Conservation (phyloP, 1,139 yeast genomes). For the Lizanozyma gosingica region DNA sequence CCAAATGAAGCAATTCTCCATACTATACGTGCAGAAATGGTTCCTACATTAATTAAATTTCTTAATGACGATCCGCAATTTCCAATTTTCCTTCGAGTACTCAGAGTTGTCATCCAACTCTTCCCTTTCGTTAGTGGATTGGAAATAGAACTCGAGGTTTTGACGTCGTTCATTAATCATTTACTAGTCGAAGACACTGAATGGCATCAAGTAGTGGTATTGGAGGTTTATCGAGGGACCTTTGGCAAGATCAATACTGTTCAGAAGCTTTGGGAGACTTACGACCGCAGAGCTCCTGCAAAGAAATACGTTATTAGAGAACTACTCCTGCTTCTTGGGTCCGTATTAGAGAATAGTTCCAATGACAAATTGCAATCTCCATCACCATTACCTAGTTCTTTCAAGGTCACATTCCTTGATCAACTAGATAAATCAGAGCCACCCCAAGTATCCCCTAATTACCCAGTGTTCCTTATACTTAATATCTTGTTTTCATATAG, state of each 20-base stretch:
- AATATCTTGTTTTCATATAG: constrained; percentile 51
- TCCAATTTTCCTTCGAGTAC: background rate
- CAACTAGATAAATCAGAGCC: constrained; percentile 72
- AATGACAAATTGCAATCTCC: background rate
- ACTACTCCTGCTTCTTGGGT: background rate
- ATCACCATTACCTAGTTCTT: constrained; percentile 8
- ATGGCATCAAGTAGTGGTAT: background rate
- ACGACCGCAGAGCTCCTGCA: background rate
- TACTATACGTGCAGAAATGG: background rate
- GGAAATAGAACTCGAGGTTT: background rate
- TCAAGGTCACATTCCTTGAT: constrained; percentile 57
- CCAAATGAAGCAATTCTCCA: background rate
- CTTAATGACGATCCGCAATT: background rate
- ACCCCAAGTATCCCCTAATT: constrained; percentile 45
- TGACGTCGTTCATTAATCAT: background rate
- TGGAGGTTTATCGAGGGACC: background rate
- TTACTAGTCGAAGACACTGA: background rate
- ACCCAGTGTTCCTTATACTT: constrained; percentile 36
- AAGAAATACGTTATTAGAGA: background rate
- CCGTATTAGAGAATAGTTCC: background rate
- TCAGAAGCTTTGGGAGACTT: background rate
- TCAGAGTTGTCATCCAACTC: background rate
- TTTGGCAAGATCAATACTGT: background rate
- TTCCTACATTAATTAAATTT: background rate
- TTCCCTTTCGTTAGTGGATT: background rate